Evolutionary conservation across 345 rosid species (phyloP), one percentile per base, ranked within the genome.

Genomic region (Aquilaria malaccensis): DNA sequence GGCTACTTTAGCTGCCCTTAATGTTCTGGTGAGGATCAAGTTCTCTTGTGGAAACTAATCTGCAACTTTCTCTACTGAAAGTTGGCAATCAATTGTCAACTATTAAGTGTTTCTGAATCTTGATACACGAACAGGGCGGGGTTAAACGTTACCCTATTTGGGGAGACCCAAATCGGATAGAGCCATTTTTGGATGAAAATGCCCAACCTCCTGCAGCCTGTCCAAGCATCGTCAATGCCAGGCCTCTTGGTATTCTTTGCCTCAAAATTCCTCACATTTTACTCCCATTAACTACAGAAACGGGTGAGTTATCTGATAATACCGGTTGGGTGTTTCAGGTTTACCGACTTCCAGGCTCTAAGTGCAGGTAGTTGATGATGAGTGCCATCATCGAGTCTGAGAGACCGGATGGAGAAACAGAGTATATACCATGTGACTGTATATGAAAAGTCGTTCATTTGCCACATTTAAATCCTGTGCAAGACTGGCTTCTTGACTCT

Each of bases 1-100:
- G 96, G 99, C 99, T 50, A 83, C 96, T 0, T 80, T 89, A 62
- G 92, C 97, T 53, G 92, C 99, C 56, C 85, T 93, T 15, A 93
- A 93, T 62, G 97, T 93, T 77, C 75, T 87, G 75, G 99, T 93
- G 83, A 13, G 76, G 32, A 64, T 13, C 15, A 51, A 33, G 30
- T 63, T 52, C 58, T 3, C 7, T 37, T 37, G 43, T 37, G 22
- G 22, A 22, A 22, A 22, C 43, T 37, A 37, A 3, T 37, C 3
- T 31, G 14, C 45, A 13, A 12, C 14, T 14, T 30, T 30, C 32
- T 43, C 7, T 52, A 45, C 56, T 37, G 30, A 49, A 31, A 10
- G 3, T 46, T 59, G 30, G 33, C 22, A 11, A 29, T 2, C 6
- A 22, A 32, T 29, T 13, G 6, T 13, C 52, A 50, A 50, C 13